Evolutionary conservation across 352 stramenopile genomes (phyloP).

Genomic region (Globisporangium apiculatum): DNA sequence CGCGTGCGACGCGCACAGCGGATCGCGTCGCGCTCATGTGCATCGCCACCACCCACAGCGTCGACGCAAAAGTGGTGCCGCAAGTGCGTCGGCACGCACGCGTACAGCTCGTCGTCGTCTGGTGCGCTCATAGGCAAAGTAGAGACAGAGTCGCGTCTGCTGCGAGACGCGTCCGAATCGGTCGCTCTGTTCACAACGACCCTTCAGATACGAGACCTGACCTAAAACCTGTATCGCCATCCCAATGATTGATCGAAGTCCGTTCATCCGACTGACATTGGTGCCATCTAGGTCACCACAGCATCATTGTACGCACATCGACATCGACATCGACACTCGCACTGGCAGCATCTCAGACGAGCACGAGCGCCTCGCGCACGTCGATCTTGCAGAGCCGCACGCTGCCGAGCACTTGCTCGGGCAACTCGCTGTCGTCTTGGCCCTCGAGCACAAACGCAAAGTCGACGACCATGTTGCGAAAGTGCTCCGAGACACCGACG

Average conservation of each 20-base stretch:
- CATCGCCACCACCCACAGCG: conserved; percentile 10
- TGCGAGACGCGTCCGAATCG: no score
- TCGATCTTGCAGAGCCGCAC: conserved; percentile 80
- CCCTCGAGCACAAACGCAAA: conserved; percentile 81
- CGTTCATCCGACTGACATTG: no score
- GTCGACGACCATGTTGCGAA: conserved; percentile 77
- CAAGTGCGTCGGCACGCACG: conserved; percentile 32
- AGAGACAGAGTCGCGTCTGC: no score
- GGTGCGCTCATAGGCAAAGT: no score
- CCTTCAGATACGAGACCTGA: no score
- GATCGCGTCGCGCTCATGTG: conserved; percentile 15
- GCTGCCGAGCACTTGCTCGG: conserved; percentile 66
- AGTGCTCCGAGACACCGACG: conserved; percentile 63
- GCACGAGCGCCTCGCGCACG: conserved; percentile 32
- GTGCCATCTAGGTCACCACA: no score
- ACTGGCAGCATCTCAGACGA: conserved; percentile 16
- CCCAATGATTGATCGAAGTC: no score
- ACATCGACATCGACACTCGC: no score
- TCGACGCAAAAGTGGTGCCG: conserved; percentile 45
- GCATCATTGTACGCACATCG: no score
- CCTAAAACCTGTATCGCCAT: no score
- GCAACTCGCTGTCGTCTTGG: conserved; percentile 68
- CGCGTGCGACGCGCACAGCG: conserved; percentile 32
- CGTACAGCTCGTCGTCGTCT: conserved; percentile 16
- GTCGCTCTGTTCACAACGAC: no score